These are phyloP conservation scores for Pseudogymnoascus destructans DNA, from an alignment of 2,329 filamentous ascomycete species.

Conservation along the genomic window DNA sequence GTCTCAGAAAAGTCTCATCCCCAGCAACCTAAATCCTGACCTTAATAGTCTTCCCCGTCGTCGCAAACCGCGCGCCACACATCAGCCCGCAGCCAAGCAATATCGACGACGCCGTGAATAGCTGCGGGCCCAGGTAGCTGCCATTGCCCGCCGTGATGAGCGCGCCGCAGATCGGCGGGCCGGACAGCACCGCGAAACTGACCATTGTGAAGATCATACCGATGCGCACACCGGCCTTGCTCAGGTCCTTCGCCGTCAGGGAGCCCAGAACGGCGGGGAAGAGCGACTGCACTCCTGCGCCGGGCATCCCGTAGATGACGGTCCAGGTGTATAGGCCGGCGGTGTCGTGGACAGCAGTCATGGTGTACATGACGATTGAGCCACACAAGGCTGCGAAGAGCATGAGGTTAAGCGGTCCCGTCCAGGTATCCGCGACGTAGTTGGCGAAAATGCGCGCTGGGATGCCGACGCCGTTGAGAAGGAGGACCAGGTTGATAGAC, in stretches of 20 bases:
- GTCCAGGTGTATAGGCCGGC: conserved; percentile 37
- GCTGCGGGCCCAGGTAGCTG: conserved; percentile 37
- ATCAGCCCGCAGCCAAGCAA: conserved; percentile 32
- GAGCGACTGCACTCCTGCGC: conserved; percentile 37
- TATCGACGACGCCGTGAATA: conserved; percentile 35
- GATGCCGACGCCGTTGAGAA: conserved; percentile 40
- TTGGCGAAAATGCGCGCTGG: conserved; percentile 36
- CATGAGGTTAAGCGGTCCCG: conserved; percentile 40
- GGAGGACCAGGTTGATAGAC: conserved; percentile 37
- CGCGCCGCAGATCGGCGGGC: conserved; percentile 41
- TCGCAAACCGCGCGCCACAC: conserved; percentile 29
- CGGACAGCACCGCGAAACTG: conserved; percentile 39
- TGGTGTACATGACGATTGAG: conserved; percentile 31
- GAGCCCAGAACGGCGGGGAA: conserved; percentile 39
- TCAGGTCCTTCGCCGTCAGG: conserved; percentile 35
- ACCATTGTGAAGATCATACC: conserved; percentile 42
- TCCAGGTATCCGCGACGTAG: conserved; percentile 34
- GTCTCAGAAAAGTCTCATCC: background rate
- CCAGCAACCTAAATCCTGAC: conserved; percentile 18
- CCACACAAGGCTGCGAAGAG: conserved; percentile 31
- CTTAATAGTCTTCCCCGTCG: conserved; percentile 24
- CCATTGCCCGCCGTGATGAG: conserved; percentile 34
- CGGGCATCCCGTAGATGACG: conserved; percentile 37
- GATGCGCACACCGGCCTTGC: conserved; percentile 41
- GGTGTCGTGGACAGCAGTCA: conserved; percentile 34